These are phyloP conservation scores for Wickerhamomyces sydowiorum DNA, from an alignment of 805 yeast species.

Conservation along the genomic window DNA sequence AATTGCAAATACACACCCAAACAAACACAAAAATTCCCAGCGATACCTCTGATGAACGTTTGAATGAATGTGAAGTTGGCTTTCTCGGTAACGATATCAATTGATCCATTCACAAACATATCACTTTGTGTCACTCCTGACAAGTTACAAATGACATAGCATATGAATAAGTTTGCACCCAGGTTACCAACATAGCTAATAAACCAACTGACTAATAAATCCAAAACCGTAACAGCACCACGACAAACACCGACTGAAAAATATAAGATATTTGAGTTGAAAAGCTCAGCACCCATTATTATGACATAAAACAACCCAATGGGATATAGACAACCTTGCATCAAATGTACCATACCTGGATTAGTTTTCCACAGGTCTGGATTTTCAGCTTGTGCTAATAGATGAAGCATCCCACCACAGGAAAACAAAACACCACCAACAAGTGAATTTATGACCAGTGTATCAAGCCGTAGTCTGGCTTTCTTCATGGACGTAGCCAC, in stretches of 20 bases:
- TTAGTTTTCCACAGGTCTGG: conserved; percentile 34
- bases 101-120: conserved; percentile 41
- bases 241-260: conserved; percentile 64
- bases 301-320: conserved; percentile 74
- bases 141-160: conserved; percentile 55
- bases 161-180: conserved; percentile 58
- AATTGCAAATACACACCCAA: conserved; percentile 72
- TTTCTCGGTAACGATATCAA: conserved; percentile 35
- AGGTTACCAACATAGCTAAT: conserved; percentile 65
- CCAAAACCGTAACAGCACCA: conserved; percentile 63
- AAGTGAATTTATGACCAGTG: conserved; percentile 56
- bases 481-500: conserved; percentile 86
- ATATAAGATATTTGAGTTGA: conserved; percentile 68
- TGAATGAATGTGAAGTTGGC: conserved; percentile 48
- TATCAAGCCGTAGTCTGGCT: conserved; percentile 56
- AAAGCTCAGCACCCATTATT: conserved; percentile 68
- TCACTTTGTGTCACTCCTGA: conserved; percentile 42
- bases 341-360: conserved; percentile 46
- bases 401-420: conserved; percentile 67
- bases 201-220: conserved; percentile 57
- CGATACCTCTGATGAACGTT: conserved; percentile 63
- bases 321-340: conserved; percentile 62
- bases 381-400: conserved; percentile 47
- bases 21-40: conserved; percentile 74
- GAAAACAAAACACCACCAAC: conserved; percentile 67